Percentiles rank a stretch among this genome's conserved stretches.
phyloP scores from a whole-genome alignment of 2,329 filamentous ascomycete genomes.

The Penicillium hesseltinei region DNA sequence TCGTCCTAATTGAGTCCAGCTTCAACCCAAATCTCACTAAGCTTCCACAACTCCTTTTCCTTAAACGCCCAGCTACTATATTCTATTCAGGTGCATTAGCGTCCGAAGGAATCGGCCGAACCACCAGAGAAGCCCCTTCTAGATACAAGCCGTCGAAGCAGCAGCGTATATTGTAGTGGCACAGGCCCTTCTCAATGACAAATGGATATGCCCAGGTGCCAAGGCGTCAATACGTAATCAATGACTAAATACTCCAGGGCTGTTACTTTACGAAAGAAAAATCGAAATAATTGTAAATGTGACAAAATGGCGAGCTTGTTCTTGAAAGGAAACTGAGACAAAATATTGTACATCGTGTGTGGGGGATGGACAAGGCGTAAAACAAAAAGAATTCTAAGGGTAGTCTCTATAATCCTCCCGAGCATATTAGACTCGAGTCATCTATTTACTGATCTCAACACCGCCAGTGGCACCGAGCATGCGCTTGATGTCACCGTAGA shows the following conservation, averaged over 20 bases:
- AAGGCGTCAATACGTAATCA: background rate
- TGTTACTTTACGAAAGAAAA: background rate
- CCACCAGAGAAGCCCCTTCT: too few species aligned
- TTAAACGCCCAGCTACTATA: too few species aligned
- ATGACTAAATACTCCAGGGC: background rate
- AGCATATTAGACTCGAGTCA: slow-evolving; percentile 17
- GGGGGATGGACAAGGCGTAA: slow-evolving; percentile 26
- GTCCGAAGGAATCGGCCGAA: too few species aligned
- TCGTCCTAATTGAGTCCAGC: too few species aligned
- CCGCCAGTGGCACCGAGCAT: slow-evolving; percentile 69
- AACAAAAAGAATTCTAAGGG: slow-evolving; percentile 24
- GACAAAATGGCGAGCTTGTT: slow-evolving; percentile 23
- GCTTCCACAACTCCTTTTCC: too few species aligned
- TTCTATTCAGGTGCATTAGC: too few species aligned
- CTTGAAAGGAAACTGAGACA: slow-evolving; percentile 24
- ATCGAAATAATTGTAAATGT: background rate
- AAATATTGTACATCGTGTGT: slow-evolving; percentile 29
- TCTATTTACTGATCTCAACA: slow-evolving; percentile 64
- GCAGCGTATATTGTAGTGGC: too few species aligned
- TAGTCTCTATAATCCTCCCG: slow-evolving; percentile 27
- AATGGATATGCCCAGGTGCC: too few species aligned
- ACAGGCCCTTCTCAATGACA: too few species aligned
- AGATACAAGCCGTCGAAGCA: too few species aligned
- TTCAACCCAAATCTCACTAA: too few species aligned
- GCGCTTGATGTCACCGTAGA: slow-evolving; percentile 77